Percentiles rank a stretch among this genome's conserved stretches.
phyloP scores from a whole-genome alignment of 2,329 filamentous ascomycete genomes.

The Penicillium sp. region DNA sequence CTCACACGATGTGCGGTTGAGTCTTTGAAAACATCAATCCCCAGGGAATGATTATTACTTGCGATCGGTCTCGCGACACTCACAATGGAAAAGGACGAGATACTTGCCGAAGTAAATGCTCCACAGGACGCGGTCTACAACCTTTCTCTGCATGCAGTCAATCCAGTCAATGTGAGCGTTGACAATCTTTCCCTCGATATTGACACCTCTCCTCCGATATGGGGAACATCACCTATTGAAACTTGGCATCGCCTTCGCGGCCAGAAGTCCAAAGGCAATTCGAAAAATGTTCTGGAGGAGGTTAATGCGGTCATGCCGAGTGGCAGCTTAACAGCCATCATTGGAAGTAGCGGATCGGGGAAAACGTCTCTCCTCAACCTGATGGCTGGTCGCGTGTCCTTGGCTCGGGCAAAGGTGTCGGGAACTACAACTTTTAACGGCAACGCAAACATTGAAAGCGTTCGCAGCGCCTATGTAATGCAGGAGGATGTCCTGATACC shows the following conservation, averaged over 20 bases:
- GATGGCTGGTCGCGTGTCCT: conserved; percentile 68
- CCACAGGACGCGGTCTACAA: conserved; percentile 24
- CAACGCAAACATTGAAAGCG: conserved; percentile 52
- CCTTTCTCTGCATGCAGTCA: conserved; percentile 47
- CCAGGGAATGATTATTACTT: not conserved
- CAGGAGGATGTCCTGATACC: conserved; percentile 75
- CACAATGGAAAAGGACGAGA: conserved; percentile 23
- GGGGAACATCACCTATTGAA: conserved; percentile 35
- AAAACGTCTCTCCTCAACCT: conserved; percentile 75
- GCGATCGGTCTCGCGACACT: not conserved
- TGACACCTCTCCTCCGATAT: conserved; percentile 38
- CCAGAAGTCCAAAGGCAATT: conserved; percentile 24
- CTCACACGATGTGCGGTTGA: not conserved
- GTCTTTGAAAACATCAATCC: not conserved
- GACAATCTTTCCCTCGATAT: conserved; percentile 38
- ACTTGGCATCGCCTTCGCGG: conserved; percentile 37
- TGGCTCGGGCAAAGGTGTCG: conserved; percentile 55
- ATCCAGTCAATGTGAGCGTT: conserved; percentile 45
- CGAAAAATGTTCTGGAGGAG: conserved; percentile 62
- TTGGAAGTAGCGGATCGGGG: conserved; percentile 74
- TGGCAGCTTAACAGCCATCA: conserved; percentile 74
- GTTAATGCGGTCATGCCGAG: conserved; percentile 67
- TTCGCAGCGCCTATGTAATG: conserved; percentile 63
- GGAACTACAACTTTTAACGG: conserved; percentile 68
- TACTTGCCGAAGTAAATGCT: conserved; percentile 13